Percentiles rank a stretch among this genome's conserved stretches.
phyloP scores from a whole-genome alignment of 2,329 filamentous ascomycete genomes.

The Rhexocercosporidium sp. region DNA sequence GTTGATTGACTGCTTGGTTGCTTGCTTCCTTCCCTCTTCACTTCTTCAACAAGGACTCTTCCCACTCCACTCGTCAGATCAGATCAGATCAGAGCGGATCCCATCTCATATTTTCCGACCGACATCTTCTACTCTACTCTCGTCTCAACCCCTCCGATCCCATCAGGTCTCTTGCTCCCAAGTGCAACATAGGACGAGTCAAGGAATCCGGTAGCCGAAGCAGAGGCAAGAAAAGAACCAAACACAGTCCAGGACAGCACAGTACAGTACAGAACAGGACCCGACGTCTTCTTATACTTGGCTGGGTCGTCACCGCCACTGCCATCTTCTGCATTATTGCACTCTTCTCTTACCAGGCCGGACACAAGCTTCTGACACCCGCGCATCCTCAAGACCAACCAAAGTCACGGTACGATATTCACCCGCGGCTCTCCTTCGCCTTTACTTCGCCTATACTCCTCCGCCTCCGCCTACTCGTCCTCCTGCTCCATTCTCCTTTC shows the following conservation, averaged over 20 bases:
- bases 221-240: background rate
- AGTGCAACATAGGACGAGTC: background rate
- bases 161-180: background rate
- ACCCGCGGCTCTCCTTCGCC: constrained; percentile 5
- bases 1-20: background rate
- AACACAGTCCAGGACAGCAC: background rate
- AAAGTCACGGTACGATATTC: constrained; percentile 4
- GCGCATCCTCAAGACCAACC: too few species aligned
- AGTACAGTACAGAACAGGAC: background rate
- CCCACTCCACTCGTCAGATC: too few species aligned
- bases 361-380: background rate
- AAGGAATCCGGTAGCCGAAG: background rate
- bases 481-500: background rate
- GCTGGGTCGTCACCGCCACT: constrained; percentile 1
- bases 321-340: background rate
- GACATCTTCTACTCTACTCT: background rate
- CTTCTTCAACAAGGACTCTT: background rate
- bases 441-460: background rate
- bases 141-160: background rate
- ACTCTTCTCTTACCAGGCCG: too few species aligned
- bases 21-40: background rate
- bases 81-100: background rate
- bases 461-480: background rate
- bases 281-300: constrained; percentile 10
- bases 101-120: too few species aligned